Percentiles rank a stretch among this genome's conserved stretches.
Evolutionary conservation across 495 filamentous ascomycete genomes (phyloP).

Genomic region (Neurospora discreta): DNA sequence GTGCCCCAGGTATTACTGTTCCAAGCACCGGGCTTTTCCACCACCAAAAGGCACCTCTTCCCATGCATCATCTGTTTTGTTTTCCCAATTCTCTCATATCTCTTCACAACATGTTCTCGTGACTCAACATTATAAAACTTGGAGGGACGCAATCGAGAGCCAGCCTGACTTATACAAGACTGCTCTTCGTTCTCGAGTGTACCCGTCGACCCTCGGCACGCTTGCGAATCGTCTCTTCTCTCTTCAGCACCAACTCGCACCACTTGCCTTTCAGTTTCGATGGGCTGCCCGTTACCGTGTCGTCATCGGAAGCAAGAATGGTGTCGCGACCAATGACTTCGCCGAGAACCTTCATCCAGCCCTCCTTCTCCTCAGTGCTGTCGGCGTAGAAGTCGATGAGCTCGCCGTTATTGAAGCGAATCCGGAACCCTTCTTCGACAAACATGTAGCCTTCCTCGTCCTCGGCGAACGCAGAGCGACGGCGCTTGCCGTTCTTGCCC

Average conservation of each 20-base stretch:
- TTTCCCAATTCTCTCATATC: not conserved
- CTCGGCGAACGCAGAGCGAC: constrained; percentile 91
- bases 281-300: constrained; percentile 33
- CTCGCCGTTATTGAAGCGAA: constrained; percentile 95
- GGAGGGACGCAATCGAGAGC: not conserved
- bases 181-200: constrained; percentile 45
- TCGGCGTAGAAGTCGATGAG: constrained; percentile 98
- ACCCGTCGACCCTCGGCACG: constrained; percentile 27
- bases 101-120: not conserved
- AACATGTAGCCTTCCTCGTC: constrained; percentile 99
- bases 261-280: constrained; percentile 47
- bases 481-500: constrained; percentile 62
- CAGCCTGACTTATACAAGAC: constrained; percentile 26
- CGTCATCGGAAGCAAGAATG: constrained; percentile 23
- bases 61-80: not conserved
- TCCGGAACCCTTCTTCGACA: constrained; percentile 96
- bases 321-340: constrained; percentile 64
- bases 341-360: constrained; percentile 85
- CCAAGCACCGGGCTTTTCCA: not conserved
- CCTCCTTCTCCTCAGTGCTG: constrained; percentile 70
- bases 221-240: constrained; percentile 32
- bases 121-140: not conserved
- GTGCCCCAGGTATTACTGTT: not conserved
- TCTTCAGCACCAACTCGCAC: constrained; percentile 75
- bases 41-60: not conserved